Evolutionary conservation across 768 basidiomycete genomes (phyloP).

Genomic region (Mycena leptocephala): DNA sequence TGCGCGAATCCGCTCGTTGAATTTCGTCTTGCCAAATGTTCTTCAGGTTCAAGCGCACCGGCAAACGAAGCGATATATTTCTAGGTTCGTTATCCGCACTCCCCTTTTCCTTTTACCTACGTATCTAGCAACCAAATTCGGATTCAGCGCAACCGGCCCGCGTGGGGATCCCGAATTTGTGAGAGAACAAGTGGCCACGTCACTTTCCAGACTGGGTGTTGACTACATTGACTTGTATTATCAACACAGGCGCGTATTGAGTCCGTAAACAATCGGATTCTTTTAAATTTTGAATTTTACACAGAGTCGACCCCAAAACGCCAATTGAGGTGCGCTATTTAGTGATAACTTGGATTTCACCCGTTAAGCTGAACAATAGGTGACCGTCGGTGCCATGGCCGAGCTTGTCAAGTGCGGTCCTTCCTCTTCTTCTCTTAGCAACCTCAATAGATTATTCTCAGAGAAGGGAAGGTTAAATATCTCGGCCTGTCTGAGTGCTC

Average conservation of each 20-base stretch:
- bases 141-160: slow-evolving; percentile 41
- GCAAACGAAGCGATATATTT: slow-evolving; percentile 66
- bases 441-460: slow-evolving; percentile 34
- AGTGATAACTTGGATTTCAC: too few species aligned
- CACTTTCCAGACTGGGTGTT: slow-evolving; percentile 49
- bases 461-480: slow-evolving; percentile 63
- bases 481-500: slow-evolving; percentile 69
- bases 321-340: slow-evolving; percentile 44
- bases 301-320: slow-evolving; percentile 40
- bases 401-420: slow-evolving; percentile 54
- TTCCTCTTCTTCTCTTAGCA: slow-evolving; percentile 32
- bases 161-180: slow-evolving; percentile 58
- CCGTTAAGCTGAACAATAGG: slow-evolving; percentile 1
- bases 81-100: slow-evolving; percentile 37
- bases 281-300: neutral
- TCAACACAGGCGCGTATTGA: slow-evolving; percentile 45
- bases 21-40: neutral
- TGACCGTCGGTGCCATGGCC: slow-evolving; percentile 53
- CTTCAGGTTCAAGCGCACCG: slow-evolving; percentile 62
- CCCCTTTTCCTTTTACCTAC: neutral
- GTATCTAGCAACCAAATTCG: slow-evolving; percentile 64
- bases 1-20: neutral
- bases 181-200: slow-evolving; percentile 50
- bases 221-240: slow-evolving; percentile 55
- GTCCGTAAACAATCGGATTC: neutral